Conservation (phyloP, 1,284 basidiomycete species). For the Papiliotrema fonsecae region DNA sequence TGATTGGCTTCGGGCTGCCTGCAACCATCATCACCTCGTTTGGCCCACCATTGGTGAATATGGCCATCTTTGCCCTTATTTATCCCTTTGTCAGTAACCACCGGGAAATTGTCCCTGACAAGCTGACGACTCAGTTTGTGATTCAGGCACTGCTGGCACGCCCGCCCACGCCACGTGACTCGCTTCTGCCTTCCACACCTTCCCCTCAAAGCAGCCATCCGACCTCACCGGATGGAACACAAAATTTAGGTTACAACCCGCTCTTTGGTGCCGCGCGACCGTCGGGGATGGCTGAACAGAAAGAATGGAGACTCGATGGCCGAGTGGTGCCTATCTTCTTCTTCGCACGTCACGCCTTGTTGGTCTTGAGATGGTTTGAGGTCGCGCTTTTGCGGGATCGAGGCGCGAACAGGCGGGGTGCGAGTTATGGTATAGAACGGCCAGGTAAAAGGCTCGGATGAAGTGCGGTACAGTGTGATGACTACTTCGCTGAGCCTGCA, state of each 20-base stretch:
- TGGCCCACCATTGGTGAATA: constrained; percentile 43
- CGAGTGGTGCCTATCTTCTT: constrained; percentile 35
- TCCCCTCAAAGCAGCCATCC: constrained; percentile 22
- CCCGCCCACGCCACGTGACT: constrained; percentile 23
- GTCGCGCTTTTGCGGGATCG: constrained; percentile 30
- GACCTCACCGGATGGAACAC: constrained; percentile 12
- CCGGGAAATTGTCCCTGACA: neutral
- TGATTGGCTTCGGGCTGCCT: constrained; percentile 44
- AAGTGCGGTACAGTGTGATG: neutral
- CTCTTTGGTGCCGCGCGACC: constrained; percentile 16
- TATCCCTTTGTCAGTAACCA: constrained; percentile 42
- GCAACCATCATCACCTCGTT: constrained; percentile 36
- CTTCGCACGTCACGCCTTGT: constrained; percentile 34
- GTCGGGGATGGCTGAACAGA: neutral
- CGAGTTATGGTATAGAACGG: constrained; percentile 7
- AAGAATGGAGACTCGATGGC: neutral
- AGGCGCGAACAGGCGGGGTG: constrained; percentile 1
- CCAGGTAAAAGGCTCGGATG: constrained; percentile 12
- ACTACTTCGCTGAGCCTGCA: neutral
- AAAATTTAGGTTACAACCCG: constrained; percentile 10
- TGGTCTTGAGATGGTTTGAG: constrained; percentile 33
- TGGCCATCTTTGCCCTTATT: constrained; percentile 46
- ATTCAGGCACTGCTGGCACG: constrained; percentile 45
- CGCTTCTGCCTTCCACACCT: constrained; percentile 24
- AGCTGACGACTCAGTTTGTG: constrained; percentile 28